These are phyloP conservation scores for Fraxinus americana DNA, from an alignment of 257 asterid genomes.

Conservation along the genomic window DNA sequence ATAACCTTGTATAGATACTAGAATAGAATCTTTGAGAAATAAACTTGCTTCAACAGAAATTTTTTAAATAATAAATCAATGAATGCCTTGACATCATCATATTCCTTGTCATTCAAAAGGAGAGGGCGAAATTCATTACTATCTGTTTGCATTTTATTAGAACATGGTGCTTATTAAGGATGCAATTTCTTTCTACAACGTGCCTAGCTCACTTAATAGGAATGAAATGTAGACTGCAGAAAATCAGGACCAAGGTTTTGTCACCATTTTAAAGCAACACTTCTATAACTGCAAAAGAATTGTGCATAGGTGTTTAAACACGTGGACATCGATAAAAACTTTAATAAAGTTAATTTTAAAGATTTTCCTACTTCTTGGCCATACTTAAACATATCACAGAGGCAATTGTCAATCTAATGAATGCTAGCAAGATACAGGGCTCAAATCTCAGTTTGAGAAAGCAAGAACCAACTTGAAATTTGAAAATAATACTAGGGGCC, in stretches of 20 bases:
- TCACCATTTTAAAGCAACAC: background rate
- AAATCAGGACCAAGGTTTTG: background rate
- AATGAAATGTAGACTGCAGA: background rate
- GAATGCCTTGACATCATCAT: background rate
- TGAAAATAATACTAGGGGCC: background rate
- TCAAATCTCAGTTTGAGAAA: background rate
- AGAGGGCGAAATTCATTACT: background rate
- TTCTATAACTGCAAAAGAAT: background rate
- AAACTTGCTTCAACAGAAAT: background rate
- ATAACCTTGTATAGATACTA: background rate
- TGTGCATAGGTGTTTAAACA: background rate
- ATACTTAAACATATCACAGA: background rate
- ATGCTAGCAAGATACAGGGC: background rate
- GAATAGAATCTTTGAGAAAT: background rate
- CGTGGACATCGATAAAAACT: background rate
- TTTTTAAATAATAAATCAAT: background rate
- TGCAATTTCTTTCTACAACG: background rate
- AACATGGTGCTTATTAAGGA: background rate
- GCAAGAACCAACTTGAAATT: background rate
- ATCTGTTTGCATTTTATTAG: background rate
- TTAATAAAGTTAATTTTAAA: background rate
- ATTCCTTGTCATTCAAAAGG: background rate
- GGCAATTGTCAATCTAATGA: background rate
- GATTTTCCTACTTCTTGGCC: background rate
- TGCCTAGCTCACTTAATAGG: background rate